Percentiles rank a stretch among this genome's conserved stretches.
phyloP scores from a whole-genome alignment of 1,139 yeast species.

The Yamadazyma dushanensis region DNA sequence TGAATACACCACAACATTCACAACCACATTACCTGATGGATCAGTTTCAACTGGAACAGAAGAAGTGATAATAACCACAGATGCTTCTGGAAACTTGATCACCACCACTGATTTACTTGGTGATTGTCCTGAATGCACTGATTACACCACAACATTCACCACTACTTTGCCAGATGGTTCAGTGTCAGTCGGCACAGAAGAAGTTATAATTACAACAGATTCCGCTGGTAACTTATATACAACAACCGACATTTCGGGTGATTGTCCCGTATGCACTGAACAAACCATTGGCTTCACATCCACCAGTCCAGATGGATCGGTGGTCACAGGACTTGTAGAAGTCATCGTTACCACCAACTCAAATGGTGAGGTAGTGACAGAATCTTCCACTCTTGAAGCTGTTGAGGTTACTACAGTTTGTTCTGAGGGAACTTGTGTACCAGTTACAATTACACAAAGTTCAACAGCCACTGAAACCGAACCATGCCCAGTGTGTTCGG shows the following conservation, averaged over 20 bases:
- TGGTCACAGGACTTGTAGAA: conserved; percentile 7
- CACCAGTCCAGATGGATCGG: conserved; percentile 9
- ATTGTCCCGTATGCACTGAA: conserved; percentile 11
- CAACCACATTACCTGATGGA: conserved; percentile 36
- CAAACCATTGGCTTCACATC: conserved; percentile 11
- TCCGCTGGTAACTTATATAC: conserved; percentile 12
- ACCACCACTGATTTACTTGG: conserved; percentile 9
- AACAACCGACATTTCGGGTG: conserved; percentile 3
- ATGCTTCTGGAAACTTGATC: conserved; percentile 8
- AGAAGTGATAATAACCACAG: conserved; percentile 11
- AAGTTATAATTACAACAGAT: conserved; percentile 11
- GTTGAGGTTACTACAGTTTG: conserved; percentile 12
- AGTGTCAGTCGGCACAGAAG: conserved; percentile 6
- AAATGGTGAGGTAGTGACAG: no score
- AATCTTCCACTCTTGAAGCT: conserved; percentile 2
- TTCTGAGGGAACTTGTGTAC: no score
- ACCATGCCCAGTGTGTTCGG: conserved; percentile 6
- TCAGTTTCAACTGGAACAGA: conserved; percentile 10
- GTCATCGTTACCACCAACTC: conserved; percentile 12
- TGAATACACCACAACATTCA: conserved; percentile 21
- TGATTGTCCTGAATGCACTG: conserved; percentile 8
- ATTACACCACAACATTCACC: conserved; percentile 8
- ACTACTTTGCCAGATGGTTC: conserved; percentile 16
- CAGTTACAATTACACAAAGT: conserved; percentile 8
- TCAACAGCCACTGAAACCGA: conserved; percentile 8